phyloP scores from a whole-genome alignment of 2,329 filamentous ascomycete genomes.

The Trichoderma breve region DNA sequence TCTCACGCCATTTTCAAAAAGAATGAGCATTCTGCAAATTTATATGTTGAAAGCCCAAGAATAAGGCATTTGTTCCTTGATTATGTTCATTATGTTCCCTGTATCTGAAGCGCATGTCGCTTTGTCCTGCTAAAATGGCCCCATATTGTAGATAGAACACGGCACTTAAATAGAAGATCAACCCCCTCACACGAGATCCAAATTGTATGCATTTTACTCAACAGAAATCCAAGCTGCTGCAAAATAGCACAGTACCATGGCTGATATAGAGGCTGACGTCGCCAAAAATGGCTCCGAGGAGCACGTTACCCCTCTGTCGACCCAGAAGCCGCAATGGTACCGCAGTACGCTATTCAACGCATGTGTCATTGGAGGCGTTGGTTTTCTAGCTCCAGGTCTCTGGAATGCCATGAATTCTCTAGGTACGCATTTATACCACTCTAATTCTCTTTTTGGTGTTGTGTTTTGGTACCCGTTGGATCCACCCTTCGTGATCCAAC shows the following conservation, averaged over 20 bases:
- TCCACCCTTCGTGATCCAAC: no score
- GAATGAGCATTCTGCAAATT: constrained; percentile 7
- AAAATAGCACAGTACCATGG: neutral
- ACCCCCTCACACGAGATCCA: neutral
- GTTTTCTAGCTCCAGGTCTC: constrained; percentile 49
- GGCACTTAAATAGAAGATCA: neutral
- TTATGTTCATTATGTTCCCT: neutral
- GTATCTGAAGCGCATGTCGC: neutral
- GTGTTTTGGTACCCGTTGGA: no score
- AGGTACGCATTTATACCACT: neutral
- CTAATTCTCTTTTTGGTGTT: no score
- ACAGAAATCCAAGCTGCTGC: neutral
- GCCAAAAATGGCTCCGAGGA: constrained; percentile 13
- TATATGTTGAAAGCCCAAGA: neutral
- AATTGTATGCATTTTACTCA: no score
- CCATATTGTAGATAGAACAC: neutral
- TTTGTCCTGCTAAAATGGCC: neutral
- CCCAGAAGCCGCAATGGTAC: constrained; percentile 40
- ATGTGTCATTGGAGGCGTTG: constrained; percentile 51
- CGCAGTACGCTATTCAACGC: constrained; percentile 53
- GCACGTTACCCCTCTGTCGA: neutral
- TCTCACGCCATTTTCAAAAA: constrained; percentile 14
- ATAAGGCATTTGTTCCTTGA: neutral
- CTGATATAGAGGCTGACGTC: constrained; percentile 2
- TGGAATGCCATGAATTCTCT: constrained; percentile 54